Evolutionary conservation across 1,284 basidiomycete genomes (phyloP).

Genomic region (Dichomitus squalens): DNA sequence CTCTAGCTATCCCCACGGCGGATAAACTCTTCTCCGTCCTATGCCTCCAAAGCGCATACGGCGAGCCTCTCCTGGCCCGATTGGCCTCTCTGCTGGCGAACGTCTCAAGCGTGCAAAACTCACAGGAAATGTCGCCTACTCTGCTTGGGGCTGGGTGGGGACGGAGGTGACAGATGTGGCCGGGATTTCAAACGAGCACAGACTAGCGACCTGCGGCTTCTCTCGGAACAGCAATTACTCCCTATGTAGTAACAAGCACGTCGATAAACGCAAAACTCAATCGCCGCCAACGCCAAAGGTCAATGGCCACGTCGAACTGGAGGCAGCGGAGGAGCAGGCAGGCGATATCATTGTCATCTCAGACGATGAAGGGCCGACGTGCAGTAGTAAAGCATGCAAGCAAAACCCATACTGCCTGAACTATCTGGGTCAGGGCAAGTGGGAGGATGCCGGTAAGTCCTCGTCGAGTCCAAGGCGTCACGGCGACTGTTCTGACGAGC

Average conservation of each 20-base stretch:
- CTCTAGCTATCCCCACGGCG: not conserved
- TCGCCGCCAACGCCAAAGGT: conserved; percentile 5
- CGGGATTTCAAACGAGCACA: conserved; percentile 66
- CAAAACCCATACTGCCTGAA: conserved; percentile 83
- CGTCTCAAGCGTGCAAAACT: conserved; percentile 59
- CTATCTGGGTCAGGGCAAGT: conserved; percentile 78
- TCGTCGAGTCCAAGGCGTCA: not conserved
- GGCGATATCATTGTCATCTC: conserved; percentile 71
- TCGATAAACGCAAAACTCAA: conserved; percentile 23
- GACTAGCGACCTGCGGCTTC: conserved; percentile 68
- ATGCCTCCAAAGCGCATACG: conserved; percentile 70
- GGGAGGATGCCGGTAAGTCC: conserved; percentile 63
- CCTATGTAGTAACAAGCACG: conserved; percentile 59
- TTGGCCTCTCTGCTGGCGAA: conserved; percentile 61
- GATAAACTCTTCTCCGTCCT: not conserved
- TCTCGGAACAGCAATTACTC: conserved; percentile 48
- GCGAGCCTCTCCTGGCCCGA: conserved; percentile 47
- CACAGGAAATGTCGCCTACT: conserved; percentile 43
- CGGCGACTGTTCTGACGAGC: not conserved
- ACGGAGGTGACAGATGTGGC: conserved; percentile 57
- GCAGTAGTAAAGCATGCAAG: conserved; percentile 68
- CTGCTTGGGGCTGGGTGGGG: conserved; percentile 79
- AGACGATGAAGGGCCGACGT: conserved; percentile 60
- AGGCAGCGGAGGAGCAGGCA: conserved; percentile 51
- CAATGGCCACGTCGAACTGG: conserved; percentile 32